Conservation (phyloP, 2,329 filamentous ascomycete genomes). For the Neopestalotiopsis sp. region DNA sequence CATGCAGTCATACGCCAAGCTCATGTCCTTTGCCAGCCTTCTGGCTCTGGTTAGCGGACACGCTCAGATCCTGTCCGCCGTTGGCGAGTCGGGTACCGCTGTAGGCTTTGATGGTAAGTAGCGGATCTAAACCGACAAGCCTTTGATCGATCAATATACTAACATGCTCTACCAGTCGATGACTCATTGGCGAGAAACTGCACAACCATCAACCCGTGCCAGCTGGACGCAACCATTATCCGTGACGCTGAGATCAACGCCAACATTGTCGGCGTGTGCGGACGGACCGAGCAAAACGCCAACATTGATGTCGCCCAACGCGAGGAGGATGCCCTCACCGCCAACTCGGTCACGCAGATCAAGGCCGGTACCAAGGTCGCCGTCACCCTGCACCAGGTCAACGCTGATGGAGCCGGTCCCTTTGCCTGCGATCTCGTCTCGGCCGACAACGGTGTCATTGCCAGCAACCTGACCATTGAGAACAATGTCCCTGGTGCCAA, state of each 20-base stretch:
- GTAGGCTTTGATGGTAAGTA: slow-evolving; percentile 54
- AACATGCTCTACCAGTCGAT: slow-evolving; percentile 47
- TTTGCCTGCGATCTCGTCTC: slow-evolving; percentile 60
- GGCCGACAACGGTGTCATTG: slow-evolving; percentile 48
- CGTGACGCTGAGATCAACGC: slow-evolving; percentile 58
- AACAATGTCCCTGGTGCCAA: slow-evolving; percentile 66
- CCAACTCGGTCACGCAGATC: slow-evolving; percentile 54
- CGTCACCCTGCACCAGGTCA: slow-evolving; percentile 60
- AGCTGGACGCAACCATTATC: slow-evolving; percentile 70
- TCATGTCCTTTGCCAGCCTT: slow-evolving; percentile 41
- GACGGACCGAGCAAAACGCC: slow-evolving; percentile 64
- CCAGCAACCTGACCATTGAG: slow-evolving; percentile 55
- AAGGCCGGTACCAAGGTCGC: slow-evolving; percentile 48
- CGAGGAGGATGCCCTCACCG: slow-evolving; percentile 57
- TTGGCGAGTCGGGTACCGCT: slow-evolving; percentile 49
- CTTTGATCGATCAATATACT: neutral
- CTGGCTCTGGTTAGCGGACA: slow-evolving; percentile 46
- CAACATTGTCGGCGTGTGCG: slow-evolving; percentile 65
- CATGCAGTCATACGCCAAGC: slow-evolving; percentile 42
- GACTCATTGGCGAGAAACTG: slow-evolving; percentile 65
- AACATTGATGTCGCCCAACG: slow-evolving; percentile 66
- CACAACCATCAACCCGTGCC: slow-evolving; percentile 68
- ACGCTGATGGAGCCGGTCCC: slow-evolving; percentile 60
- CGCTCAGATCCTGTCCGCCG: slow-evolving; percentile 52
- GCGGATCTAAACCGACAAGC: neutral